Percentiles rank a stretch among this genome's conserved stretches.
These are phyloP conservation scores for Sclerotinia sclerotiorum DNA, from an alignment of 2,329 filamentous ascomycete genomes.

Conservation along the genomic window DNA sequence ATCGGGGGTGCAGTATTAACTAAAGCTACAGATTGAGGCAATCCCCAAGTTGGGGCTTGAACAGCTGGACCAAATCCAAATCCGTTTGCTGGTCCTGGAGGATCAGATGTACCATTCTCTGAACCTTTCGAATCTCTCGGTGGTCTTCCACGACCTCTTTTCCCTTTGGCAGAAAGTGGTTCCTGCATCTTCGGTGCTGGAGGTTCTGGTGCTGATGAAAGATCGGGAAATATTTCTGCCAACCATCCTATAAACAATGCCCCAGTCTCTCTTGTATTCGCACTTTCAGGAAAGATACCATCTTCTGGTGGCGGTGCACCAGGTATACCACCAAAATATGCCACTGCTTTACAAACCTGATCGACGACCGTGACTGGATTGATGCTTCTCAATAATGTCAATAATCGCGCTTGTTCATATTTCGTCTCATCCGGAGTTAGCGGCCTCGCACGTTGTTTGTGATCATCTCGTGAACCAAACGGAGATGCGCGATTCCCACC, in stretches of 20 bases:
- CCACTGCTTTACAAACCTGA: slow-evolving; percentile 60
- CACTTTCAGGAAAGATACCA: slow-evolving; percentile 56
- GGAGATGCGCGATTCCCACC: slow-evolving; percentile 33
- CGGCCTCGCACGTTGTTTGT: slow-evolving; percentile 36
- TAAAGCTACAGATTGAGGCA: slow-evolving; percentile 35
- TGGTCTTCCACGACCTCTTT: slow-evolving; percentile 36
- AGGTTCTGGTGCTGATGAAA: slow-evolving; percentile 31
- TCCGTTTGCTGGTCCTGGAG: slow-evolving; percentile 38
- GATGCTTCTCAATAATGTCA: slow-evolving; percentile 56
- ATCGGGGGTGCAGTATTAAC: slow-evolving; percentile 33
- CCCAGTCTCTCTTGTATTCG: slow-evolving; percentile 56
- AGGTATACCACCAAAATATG: slow-evolving; percentile 63
- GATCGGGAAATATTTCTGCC: slow-evolving; percentile 59
- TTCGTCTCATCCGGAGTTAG: slow-evolving; percentile 53
- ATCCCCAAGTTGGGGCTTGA: slow-evolving; percentile 37
- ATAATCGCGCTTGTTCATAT: slow-evolving; percentile 58
- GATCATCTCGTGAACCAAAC: slow-evolving; percentile 36
- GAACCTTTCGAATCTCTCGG: slow-evolving; percentile 29
- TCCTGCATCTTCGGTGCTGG: slow-evolving; percentile 24
- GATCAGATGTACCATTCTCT: slow-evolving; percentile 27
- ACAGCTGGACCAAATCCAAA: slow-evolving; percentile 38
- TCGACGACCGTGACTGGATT: slow-evolving; percentile 59
- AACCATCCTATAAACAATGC: slow-evolving; percentile 61
- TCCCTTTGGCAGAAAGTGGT: slow-evolving; percentile 11
- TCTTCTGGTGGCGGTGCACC: slow-evolving; percentile 53